phyloP scores from a whole-genome alignment of 345 rosid genomes.

The Salix koriyanagi region DNA sequence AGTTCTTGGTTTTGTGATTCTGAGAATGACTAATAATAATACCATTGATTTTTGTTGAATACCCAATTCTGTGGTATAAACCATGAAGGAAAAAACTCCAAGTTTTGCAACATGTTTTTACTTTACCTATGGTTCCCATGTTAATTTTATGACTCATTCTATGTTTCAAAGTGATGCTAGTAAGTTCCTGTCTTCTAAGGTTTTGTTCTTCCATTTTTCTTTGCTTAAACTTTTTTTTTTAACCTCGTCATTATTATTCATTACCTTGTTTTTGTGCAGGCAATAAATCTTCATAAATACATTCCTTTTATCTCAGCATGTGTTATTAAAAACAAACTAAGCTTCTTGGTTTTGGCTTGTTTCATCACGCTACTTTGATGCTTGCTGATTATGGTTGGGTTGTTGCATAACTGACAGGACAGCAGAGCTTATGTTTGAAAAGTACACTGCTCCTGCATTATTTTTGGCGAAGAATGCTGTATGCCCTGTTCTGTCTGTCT shows the following conservation, averaged over 20 bases:
- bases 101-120: not conserved
- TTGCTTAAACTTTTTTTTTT: not conserved
- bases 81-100: not conserved
- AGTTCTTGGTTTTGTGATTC: not conserved
- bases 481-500: slow-evolving; percentile 29
- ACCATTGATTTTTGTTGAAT: not conserved
- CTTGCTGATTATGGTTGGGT: slow-evolving; percentile 5
- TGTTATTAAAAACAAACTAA: not conserved
- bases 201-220: not conserved
- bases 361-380: not conserved
- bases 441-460: slow-evolving; percentile 91
- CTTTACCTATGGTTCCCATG: not conserved
- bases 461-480: slow-evolving; percentile 99
- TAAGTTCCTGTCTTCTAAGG: not conserved
- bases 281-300: not conserved
- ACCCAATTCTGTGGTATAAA: not conserved
- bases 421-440: slow-evolving; percentile 94
- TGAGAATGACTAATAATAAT: not conserved
- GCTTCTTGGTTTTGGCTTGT: not conserved
- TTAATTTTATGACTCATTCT: not conserved
- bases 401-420: slow-evolving; percentile 50
- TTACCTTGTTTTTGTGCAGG: not conserved
- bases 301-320: not conserved
- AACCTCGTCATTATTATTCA: not conserved
- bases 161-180: not conserved